Conservation (phyloP, 495 filamentous ascomycete species). For the Amniculicola lignicola region DNA sequence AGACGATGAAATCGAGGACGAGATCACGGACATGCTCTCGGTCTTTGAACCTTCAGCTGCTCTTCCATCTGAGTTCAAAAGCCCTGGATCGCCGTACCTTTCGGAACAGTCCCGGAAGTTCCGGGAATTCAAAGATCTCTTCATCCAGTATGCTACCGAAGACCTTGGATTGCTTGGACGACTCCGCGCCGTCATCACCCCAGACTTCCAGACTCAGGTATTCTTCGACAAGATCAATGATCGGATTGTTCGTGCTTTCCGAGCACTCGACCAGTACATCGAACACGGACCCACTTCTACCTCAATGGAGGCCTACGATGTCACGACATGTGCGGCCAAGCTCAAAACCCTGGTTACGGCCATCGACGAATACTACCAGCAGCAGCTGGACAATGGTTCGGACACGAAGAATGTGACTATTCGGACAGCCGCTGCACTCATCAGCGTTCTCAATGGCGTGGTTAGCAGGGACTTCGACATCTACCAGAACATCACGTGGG, state of each 20-base stretch:
- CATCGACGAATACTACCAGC: conserved; percentile 15
- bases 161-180: conserved; percentile 17
- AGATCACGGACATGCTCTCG: conserved; percentile 35
- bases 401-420: conserved; percentile 11
- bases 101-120: conserved; percentile 19
- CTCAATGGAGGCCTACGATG: conserved; percentile 9
- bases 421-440: conserved; percentile 21
- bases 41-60: conserved; percentile 29
- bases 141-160: conserved; percentile 21
- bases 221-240: conserved; percentile 33
- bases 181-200: conserved; percentile 17
- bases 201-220: conserved; percentile 24
- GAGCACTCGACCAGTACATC: conserved; percentile 28
- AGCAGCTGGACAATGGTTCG: conserved; percentile 6
- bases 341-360: conserved; percentile 13
- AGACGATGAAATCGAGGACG: conserved; percentile 21
- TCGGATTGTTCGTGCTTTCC: conserved; percentile 23
- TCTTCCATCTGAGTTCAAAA: conserved; percentile 27
- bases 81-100: not conserved
- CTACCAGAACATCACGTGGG: conserved; percentile 26
- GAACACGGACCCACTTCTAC: conserved; percentile 12
- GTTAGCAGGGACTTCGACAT: conserved; percentile 20
- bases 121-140: conserved; percentile 23
- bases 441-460: conserved; percentile 32
- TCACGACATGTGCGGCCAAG: conserved; percentile 21